These are phyloP conservation scores for Pleodorina starrii DNA, from an alignment of 139 green algal species.

Conservation along the genomic window DNA sequence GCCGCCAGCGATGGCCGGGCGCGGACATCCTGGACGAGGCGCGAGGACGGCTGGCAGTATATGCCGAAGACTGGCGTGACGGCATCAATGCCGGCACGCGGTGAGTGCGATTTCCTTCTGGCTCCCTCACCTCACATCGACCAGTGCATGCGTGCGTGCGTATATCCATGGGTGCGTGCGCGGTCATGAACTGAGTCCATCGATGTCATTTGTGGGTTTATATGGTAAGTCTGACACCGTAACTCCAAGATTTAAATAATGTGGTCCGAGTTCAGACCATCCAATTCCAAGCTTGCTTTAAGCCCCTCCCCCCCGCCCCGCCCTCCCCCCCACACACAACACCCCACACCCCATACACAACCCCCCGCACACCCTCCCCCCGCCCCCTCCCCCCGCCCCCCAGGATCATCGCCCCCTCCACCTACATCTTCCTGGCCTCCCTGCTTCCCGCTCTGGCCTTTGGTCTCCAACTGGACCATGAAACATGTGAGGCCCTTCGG, in stretches of 20 bases:
- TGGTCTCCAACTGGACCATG: slow-evolving; percentile 81
- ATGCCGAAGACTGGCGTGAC: slow-evolving; percentile 73
- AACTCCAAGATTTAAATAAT: no score
- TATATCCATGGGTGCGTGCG: no score
- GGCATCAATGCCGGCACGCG: slow-evolving; percentile 59
- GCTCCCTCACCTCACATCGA: no score
- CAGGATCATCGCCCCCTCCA: slow-evolving; percentile 84
- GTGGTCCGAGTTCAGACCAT: no score
- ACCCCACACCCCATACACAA: background rate
- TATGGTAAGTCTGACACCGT: no score
- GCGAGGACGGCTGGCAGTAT: slow-evolving; percentile 51
- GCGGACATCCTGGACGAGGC: slow-evolving; percentile 60
- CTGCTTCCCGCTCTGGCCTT: slow-evolving; percentile 91
- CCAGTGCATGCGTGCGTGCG: no score
- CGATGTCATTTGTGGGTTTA: no score
- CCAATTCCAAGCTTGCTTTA: no score
- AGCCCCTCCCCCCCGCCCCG: no score
- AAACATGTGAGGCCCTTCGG: slow-evolving; percentile 70
- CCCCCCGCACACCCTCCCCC: background rate
- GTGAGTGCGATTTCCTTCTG: no score
- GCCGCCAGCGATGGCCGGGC: background rate
- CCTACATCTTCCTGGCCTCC: slow-evolving; percentile 91
- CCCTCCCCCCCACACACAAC: no score
- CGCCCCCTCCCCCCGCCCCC: background rate
- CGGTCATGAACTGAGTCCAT: no score